phyloP scores from a whole-genome alignment of 495 filamentous ascomycete genomes.

The Podospora tetraspora region DNA sequence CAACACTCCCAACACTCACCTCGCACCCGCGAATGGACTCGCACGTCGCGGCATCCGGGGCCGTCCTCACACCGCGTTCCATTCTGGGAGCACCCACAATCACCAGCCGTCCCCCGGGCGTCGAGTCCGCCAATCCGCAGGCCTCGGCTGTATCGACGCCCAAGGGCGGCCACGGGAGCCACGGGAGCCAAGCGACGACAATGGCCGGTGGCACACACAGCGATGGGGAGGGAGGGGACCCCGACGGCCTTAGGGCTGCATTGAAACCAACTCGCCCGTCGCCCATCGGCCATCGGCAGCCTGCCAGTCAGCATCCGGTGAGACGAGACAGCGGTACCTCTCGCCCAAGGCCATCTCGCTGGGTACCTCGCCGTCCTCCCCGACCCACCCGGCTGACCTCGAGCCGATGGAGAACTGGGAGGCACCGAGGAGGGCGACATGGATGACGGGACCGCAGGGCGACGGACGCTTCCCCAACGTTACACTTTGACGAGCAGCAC shows the following conservation, averaged over 20 bases:
- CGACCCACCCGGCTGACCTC: background rate
- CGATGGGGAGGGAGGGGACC: background rate
- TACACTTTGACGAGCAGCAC: conserved; percentile 2
- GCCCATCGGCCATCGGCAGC: background rate
- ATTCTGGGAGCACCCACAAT: background rate
- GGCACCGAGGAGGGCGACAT: no score
- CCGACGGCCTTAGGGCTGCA: background rate
- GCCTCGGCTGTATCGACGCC: conserved; percentile 8
- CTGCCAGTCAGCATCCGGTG: background rate
- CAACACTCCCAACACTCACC: background rate
- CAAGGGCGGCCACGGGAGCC: conserved; percentile 1
- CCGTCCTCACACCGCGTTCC: background rate
- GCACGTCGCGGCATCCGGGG: background rate
- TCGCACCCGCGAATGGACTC: background rate
- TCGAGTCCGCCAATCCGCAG: conserved; percentile 1
- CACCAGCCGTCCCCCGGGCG: background rate
- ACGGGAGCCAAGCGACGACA: background rate
- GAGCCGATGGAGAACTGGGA: no score
- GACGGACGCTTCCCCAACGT: background rate
- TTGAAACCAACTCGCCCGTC: background rate
- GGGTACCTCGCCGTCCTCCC: background rate
- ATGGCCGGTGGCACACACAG: no score
- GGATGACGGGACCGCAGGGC: no score
- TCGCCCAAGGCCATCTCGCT: no score
- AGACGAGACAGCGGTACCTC: no score